Evolutionary conservation across 164 flowering plant genomes (phyloP).

Genomic region (Stephania japonica): DNA sequence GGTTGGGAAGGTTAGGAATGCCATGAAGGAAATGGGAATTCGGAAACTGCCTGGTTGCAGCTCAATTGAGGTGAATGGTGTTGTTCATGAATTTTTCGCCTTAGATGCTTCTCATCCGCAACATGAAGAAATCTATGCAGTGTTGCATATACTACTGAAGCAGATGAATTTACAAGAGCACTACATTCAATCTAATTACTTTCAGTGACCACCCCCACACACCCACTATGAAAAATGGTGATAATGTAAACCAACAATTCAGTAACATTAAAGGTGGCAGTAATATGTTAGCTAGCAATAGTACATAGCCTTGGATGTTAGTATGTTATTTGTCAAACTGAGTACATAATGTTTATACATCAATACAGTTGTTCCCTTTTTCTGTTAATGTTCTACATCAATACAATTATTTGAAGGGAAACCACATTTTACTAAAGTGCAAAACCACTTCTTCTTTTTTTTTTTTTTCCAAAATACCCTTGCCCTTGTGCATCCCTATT

Average conservation of each 20-base stretch:
- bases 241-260: not conserved
- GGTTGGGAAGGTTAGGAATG: constrained; percentile 12
- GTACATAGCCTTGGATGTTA: not conserved
- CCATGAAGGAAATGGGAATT: constrained; percentile 13
- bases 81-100: constrained; percentile 16
- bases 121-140: constrained; percentile 1
- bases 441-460: no score
- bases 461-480: no score
- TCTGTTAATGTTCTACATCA: no score
- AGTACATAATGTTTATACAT: no score
- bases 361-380: no score
- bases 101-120: constrained; percentile 12
- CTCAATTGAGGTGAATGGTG: constrained; percentile 17
- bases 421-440: no score
- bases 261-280: not conserved
- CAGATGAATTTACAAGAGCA: not conserved
- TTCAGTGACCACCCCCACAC: not conserved
- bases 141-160: not conserved
- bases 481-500: no score
- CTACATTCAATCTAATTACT: not conserved
- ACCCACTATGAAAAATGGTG: not conserved
- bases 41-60: constrained; percentile 20
- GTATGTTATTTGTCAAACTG: no score
- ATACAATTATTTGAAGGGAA: no score
- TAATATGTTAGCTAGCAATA: not conserved